Percentiles rank a stretch among this genome's conserved stretches.
Conservation (phyloP, 257 asterid species). For the Primulina eburnea region DNA sequence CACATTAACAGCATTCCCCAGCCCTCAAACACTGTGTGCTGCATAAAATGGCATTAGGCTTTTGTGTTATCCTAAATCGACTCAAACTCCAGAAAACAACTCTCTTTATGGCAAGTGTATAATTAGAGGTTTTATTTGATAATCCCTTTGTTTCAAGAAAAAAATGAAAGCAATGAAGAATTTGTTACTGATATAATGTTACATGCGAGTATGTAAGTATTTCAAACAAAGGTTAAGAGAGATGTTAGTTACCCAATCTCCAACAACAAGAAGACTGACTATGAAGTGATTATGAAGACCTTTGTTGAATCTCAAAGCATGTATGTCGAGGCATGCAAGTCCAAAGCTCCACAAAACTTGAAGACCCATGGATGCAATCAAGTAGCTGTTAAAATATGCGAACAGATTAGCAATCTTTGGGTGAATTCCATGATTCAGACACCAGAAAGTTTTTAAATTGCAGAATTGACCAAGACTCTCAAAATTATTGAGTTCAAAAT, state of each 20-base stretch:
- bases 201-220: not conserved
- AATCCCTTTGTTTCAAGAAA: not conserved
- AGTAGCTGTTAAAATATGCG: conserved; percentile 52
- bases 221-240: conserved; percentile 8
- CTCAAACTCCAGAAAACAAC: not conserved
- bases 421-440: not conserved
- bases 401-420: conserved; percentile 23
- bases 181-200: too few relatives aligned
- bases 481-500: too few relatives aligned
- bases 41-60: not conserved
- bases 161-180: too few relatives aligned
- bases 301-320: conserved; percentile 76
- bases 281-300: conserved; percentile 64
- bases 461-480: not conserved
- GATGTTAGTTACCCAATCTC: conserved; percentile 74
- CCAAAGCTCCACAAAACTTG: conserved; percentile 90
- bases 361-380: conserved; percentile 94
- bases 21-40: too few relatives aligned
- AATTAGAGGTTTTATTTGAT: too few relatives aligned
- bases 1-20: too few relatives aligned
- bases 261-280: conserved; percentile 72
- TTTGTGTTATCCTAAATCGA: not conserved
- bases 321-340: conserved; percentile 76
- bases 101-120: too few relatives aligned
- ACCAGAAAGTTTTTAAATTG: not conserved